Conservation (phyloP, 2,329 filamentous ascomycete genomes). For the Neoascochyta sp. region DNA sequence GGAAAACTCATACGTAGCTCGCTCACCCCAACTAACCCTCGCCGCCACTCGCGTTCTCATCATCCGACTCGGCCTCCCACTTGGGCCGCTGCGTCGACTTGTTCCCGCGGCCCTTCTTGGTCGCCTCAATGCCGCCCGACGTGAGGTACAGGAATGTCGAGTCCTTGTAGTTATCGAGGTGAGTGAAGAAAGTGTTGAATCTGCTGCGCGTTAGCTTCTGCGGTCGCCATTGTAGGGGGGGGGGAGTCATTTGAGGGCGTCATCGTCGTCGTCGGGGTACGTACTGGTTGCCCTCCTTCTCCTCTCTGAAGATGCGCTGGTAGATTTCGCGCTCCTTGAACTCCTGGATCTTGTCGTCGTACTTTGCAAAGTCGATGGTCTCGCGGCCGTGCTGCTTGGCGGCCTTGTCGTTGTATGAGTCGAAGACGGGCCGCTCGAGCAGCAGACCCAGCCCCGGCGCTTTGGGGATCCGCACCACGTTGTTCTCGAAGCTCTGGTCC, state of each 20-base stretch:
- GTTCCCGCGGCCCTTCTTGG: constrained; percentile 29
- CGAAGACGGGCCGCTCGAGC: constrained; percentile 87
- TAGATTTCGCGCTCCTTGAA: constrained; percentile 96
- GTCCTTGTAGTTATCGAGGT: constrained; percentile 51
- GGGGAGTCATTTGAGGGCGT: no score
- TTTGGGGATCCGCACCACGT: constrained; percentile 83
- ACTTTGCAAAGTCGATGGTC: constrained; percentile 73
- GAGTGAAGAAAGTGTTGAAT: constrained; percentile 49
- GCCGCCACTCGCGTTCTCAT: constrained; percentile 35
- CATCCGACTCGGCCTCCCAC: constrained; percentile 34
- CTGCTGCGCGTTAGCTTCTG: constrained; percentile 24
- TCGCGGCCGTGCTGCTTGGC: constrained; percentile 60
- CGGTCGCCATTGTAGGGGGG: no score
- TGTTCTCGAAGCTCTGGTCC: constrained; percentile 65
- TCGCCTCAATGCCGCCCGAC: constrained; percentile 47
- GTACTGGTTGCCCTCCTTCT: constrained; percentile 79
- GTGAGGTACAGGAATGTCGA: constrained; percentile 49
- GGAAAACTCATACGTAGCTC: no score
- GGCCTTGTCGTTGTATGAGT: constrained; percentile 77
- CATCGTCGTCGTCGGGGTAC: no score
- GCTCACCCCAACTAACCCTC: constrained; percentile 24
- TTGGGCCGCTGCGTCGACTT: constrained; percentile 24
- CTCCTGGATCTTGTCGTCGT: constrained; percentile 71
- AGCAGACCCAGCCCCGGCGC: constrained; percentile 84
- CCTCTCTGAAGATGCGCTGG: constrained; percentile 81